phyloP scores from a whole-genome alignment of 257 asterid species.

The Forsythia viridissima region DNA sequence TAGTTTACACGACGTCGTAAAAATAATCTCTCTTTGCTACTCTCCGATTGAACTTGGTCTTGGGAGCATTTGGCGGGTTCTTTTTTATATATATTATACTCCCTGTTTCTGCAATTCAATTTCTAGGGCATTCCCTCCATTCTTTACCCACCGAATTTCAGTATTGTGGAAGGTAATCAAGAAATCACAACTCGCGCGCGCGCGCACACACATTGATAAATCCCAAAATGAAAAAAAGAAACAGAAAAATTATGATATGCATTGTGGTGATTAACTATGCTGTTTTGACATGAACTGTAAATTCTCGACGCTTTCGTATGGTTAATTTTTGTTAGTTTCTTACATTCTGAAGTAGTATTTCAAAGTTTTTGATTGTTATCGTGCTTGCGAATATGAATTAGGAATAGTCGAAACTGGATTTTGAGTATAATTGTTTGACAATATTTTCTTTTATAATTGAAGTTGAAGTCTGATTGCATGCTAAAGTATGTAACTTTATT shows the following conservation, averaged over 20 bases:
- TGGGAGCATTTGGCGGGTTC: not conserved
- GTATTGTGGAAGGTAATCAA: not conserved
- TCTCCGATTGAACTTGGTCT: no score
- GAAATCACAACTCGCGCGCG: not conserved
- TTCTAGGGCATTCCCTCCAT: constrained; percentile 2
- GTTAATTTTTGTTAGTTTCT: not conserved
- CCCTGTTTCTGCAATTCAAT: not conserved
- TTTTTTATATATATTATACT: not conserved
- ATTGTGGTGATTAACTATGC: not conserved
- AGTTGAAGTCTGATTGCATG: not conserved
- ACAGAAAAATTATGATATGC: not conserved
- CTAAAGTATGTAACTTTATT: not conserved
- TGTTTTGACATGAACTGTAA: not conserved
- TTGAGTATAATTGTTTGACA: not conserved
- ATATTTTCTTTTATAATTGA: not conserved
- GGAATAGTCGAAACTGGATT: not conserved
- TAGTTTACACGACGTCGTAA: no score
- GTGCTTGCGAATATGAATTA: not conserved
- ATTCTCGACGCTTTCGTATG: not conserved
- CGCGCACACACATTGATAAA: not conserved
- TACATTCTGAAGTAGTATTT: not conserved
- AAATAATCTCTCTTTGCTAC: no score
- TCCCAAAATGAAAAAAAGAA: not conserved
- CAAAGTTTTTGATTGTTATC: not conserved
- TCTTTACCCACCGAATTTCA: not conserved